Evolutionary conservation across 192 early-diverging fungal genomes (phyloP).

Genomic region (Ramicandelaber brevisporus): DNA sequence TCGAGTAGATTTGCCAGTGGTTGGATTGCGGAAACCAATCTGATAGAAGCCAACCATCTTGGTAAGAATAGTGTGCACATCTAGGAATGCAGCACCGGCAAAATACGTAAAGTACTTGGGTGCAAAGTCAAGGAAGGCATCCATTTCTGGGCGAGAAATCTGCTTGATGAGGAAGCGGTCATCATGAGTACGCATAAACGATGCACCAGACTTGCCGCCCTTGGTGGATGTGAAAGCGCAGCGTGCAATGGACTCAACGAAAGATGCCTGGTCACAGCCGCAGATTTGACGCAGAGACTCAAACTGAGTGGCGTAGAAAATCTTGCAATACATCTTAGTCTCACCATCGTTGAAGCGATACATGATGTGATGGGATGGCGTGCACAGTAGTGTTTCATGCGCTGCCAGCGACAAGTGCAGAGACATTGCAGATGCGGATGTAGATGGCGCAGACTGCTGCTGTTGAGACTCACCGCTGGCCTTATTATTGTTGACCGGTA

Average conservation of each 20-base stretch:
- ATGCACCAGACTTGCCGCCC: conserved; percentile 81
- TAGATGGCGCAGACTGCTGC: conserved; percentile 8
- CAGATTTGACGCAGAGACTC: conserved; percentile 64
- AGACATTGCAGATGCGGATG: neutral
- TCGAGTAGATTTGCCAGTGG: conserved; percentile 50
- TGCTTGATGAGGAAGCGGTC: conserved; percentile 83
- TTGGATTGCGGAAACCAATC: conserved; percentile 66
- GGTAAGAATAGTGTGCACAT: conserved; percentile 61
- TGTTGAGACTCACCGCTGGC: conserved; percentile 6
- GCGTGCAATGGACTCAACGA: conserved; percentile 62
- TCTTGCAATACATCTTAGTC: conserved; percentile 63
- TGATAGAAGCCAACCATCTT: conserved; percentile 87
- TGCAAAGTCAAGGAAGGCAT: conserved; percentile 72
- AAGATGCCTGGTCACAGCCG: conserved; percentile 58
- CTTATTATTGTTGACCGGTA: no score
- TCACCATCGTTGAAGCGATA: conserved; percentile 42
- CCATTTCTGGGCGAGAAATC: conserved; percentile 55
- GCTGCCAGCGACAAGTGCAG: conserved; percentile 5
- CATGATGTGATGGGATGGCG: conserved; percentile 10
- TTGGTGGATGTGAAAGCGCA: conserved; percentile 61
- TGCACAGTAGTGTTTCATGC: conserved; percentile 9
- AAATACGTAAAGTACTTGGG: conserved; percentile 75
- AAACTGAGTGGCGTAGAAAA: conserved; percentile 82
- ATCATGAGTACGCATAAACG: conserved; percentile 76
- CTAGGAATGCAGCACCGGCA: conserved; percentile 50